phyloP scores from a whole-genome alignment of 108 stramenopile genomes.

The Stephanodiscus minutulus region DNA sequence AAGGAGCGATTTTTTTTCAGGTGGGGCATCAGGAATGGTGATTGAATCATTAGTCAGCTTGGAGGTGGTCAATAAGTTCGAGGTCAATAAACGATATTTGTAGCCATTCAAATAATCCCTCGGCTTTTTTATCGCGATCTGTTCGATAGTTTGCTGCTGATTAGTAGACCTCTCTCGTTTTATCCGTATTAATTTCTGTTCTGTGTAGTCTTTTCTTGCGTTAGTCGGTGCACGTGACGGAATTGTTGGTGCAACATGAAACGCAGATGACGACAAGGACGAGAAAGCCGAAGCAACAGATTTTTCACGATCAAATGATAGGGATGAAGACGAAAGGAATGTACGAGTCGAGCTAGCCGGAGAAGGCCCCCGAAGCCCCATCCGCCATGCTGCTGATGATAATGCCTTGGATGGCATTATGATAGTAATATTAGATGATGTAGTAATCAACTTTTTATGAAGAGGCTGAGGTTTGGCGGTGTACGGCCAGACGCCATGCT shows the following conservation, averaged over 20 bases:
- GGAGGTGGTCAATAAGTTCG: constrained; percentile 12
- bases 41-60: constrained; percentile 25
- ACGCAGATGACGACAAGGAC: neutral
- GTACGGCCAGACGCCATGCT: no score
- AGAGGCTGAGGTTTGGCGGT: no score
- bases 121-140: constrained; percentile 2
- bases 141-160: neutral
- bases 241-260: neutral
- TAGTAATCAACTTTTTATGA: no score
- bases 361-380: neutral
- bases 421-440: no score
- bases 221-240: constrained; percentile 1
- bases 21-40: constrained; percentile 13
- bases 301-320: neutral
- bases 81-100: constrained; percentile 24
- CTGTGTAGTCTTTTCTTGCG: constrained; percentile 1
- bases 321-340: neutral
- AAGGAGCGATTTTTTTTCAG: neutral
- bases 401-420: neutral
- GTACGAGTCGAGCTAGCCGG: neutral
- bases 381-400: neutral
- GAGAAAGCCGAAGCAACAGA: neutral
- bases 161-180: neutral
- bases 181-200: constrained; percentile 8
- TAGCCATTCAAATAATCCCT: constrained; percentile 17